Evolutionary conservation across 225 moss, liverwort and hornwort species (phyloP).

Genomic region (Pleurozium schreberi): DNA sequence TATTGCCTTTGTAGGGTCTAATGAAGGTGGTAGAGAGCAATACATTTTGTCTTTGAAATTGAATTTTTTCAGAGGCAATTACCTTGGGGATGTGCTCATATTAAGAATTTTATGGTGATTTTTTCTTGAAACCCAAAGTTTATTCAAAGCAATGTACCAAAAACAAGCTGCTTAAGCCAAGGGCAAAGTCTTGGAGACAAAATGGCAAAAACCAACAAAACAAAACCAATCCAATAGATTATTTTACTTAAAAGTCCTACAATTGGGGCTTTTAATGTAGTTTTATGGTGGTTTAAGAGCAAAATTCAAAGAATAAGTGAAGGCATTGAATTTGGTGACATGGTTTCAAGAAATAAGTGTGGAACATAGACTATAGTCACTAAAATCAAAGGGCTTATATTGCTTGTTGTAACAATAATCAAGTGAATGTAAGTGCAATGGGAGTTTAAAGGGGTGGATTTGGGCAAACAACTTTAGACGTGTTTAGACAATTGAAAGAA

Average conservation of each 20-base stretch:
- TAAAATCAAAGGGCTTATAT: neutral
- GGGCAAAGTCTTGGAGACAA: too few relatives aligned
- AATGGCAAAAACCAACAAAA: too few relatives aligned
- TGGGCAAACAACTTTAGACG: neutral
- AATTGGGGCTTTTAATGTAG: too few relatives aligned
- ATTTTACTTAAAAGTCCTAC: too few relatives aligned
- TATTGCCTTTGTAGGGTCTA: neutral
- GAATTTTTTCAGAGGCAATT: neutral
- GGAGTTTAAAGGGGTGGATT: neutral
- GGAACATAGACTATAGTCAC: neutral
- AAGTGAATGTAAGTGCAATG: neutral
- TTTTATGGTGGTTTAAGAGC: too few relatives aligned
- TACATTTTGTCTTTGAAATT: neutral
- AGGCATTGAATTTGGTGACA: too few relatives aligned
- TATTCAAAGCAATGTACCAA: too few relatives aligned
- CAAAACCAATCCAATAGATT: too few relatives aligned
- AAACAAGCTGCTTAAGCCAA: too few relatives aligned
- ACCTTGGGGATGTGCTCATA: accelerated
- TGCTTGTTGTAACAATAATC: neutral
- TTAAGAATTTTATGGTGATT: too few relatives aligned
- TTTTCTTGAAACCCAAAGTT: too few relatives aligned
- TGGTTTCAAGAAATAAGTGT: neutral
- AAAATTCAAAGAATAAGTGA: neutral
- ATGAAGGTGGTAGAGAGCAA: neutral
- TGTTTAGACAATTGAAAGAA: neutral